Conservation (phyloP, 2,329 filamentous ascomycete genomes). For the Aspergillus sojae region DNA sequence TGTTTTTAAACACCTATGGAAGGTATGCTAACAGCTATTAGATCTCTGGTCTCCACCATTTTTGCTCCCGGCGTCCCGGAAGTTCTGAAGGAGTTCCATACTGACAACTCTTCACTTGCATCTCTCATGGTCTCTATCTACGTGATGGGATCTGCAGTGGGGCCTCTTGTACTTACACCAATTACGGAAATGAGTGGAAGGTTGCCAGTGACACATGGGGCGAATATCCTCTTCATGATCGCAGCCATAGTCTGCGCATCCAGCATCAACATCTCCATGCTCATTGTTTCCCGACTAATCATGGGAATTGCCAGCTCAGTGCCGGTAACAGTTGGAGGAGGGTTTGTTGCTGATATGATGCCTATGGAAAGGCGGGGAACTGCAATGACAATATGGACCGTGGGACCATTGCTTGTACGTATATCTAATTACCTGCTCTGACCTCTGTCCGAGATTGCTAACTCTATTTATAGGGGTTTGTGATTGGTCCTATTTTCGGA, state of each 20-base stretch:
- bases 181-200: constrained; percentile 67
- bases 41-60: constrained; percentile 42
- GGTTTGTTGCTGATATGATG: constrained; percentile 56
- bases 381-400: constrained; percentile 52
- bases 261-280: constrained; percentile 53
- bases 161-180: constrained; percentile 59
- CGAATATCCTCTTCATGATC: constrained; percentile 62
- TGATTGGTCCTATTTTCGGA: constrained; percentile 52
- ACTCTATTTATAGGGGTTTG: constrained; percentile 38
- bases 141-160: constrained; percentile 59
- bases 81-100: constrained; percentile 48
- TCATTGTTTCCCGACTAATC: constrained; percentile 57
- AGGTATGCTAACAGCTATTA: constrained; percentile 5
- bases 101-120: constrained; percentile 41
- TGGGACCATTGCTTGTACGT: constrained; percentile 51
- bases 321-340: constrained; percentile 56
- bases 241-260: constrained; percentile 67
- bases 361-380: constrained; percentile 51
- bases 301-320: constrained; percentile 49
- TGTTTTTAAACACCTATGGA: neutral
- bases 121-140: constrained; percentile 62
- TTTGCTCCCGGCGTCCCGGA: constrained; percentile 40
- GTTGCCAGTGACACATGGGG: constrained; percentile 55
- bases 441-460: neutral
- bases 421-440: neutral